Conservation (phyloP, 805 yeast species). For the Teunomyces barrocoloradensis region DNA sequence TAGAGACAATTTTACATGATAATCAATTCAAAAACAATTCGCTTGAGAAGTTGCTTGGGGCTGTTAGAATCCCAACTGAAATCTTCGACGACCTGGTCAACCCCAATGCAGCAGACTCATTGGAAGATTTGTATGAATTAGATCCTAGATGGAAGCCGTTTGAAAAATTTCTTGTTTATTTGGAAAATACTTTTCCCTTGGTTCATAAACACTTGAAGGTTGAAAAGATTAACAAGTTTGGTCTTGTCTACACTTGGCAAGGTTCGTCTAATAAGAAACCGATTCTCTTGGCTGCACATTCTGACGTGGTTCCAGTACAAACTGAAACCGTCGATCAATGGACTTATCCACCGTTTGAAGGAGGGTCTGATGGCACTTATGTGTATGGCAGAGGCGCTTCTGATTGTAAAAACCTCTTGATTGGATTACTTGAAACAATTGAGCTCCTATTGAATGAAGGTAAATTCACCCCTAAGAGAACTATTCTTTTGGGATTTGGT, state of each 20-base stretch:
- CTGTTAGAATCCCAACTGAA: constrained; percentile 32
- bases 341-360: constrained; percentile 39
- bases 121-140: constrained; percentile 24
- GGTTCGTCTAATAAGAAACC: constrained; percentile 34
- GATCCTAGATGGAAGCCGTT: constrained; percentile 16
- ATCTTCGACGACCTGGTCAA: constrained; percentile 29
- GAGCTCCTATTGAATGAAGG: constrained; percentile 30
- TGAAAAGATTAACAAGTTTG: constrained; percentile 34
- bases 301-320: constrained; percentile 43
- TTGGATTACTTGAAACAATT: constrained; percentile 40
- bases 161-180: constrained; percentile 26
- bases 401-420: constrained; percentile 43
- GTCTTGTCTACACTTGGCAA: constrained; percentile 38
- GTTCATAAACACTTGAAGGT: constrained; percentile 31
- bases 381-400: constrained; percentile 36
- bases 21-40: constrained; percentile 21
- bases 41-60: constrained; percentile 20
- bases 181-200: constrained; percentile 31
- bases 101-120: constrained; percentile 22
- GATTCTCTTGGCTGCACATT: constrained; percentile 38
- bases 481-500: constrained; percentile 47
- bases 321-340: constrained; percentile 36
- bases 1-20: constrained; percentile 26
- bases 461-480: constrained; percentile 40
- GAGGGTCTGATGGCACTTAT: constrained; percentile 30